Evolutionary conservation across 768 basidiomycete species (phyloP), one percentile per base, ranked within the genome.

Genomic region (Trametes maxima): DNA sequence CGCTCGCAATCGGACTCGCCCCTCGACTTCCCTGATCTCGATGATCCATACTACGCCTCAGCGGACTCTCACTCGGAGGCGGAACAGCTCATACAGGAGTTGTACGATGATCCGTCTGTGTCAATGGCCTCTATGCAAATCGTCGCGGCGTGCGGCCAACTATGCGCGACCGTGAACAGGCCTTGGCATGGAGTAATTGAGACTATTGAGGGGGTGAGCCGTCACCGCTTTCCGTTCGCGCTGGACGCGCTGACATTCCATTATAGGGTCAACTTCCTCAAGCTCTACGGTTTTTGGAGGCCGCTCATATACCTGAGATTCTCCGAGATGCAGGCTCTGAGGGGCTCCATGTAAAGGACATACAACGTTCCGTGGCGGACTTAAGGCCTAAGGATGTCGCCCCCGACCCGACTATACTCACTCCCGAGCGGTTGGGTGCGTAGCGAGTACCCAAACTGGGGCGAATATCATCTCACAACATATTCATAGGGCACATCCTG

Each of bases 151-250:
- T 60, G 59, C 25, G 59, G 52, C 0, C 59, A 60, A 33, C 22
- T 60, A 14, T 36, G 21, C 22, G 59, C 59, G 2, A 42, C 52
- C 11, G 59, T 60, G 1, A 43, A 53, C 21, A 47, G 36, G 46
- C 59, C 59, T 5, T 60, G 35, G 35, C 49, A 39, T 36, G 35
- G 44, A 3, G 46, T 60, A 37, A n/a, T 54, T 0, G 52, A 60
- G 10, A 22, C 85, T 3, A 71, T 77, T 4, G 12, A 40, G 6
- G 52, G 36, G 24, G 59, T 54, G 8, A n/a, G n/a, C n/a, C 8
- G 28, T 13, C 10, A 45, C 42, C 10, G 22, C 4, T 12, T 17
- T 6, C 28, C 19, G 14, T 14, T 21, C 24, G 2, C 7, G 39
- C 14, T 2, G 8, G 1, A 3, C 13, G 19, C 10, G 19, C 42